Base-by-base conservation (phyloP, 2,329 filamentous ascomycete species). In the Ilyonectria mors-panacis region DNA sequence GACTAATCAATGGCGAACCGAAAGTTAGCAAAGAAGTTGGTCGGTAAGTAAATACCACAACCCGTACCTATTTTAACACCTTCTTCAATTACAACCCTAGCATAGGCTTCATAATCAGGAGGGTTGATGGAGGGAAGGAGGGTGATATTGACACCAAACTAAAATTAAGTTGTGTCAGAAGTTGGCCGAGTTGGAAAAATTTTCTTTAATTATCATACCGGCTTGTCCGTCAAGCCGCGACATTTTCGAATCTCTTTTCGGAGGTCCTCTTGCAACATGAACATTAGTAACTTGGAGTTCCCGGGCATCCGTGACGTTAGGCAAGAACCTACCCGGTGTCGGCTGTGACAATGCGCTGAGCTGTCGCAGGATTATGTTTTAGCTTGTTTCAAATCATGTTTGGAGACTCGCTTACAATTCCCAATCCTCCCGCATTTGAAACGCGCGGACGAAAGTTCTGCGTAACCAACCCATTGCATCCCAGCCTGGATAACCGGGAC, bases 221-320 rank as follows among this genome's bases (percentile, higher is more conserved):
- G 93, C 71, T 89, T 87, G 68, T 86, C 85, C 67, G 93, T 95
- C 86, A 98, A 89, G 72, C 86, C 88, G 74, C 90, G 91, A 86
- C 93, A 97, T 83, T 89, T 91, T 70, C 89, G 91, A 82, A 98
- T 98, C 84, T 98, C 95, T 78, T 93, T 92, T 80, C 95, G 94
- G 65, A 98, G 91, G 79, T 94, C 94, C 81, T 95, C 94, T 57
- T 45, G 42, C n/a, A 19, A 45, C n/a, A 45, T 10, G 39, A 23
- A n/a, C 9, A 12, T 45, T 19, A 45, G 42, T 13, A 21, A 45
- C 26, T 45, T 45, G n/a, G 21, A 12, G 8, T 12, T 33, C 30
- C 30, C 12, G 30, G 12, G 30, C 3, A 33, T 33, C 9, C 30
- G 42, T 8, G 6, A 12, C 9, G 9, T 13, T 21, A 21, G 19